Conservation (phyloP, 176 grass and related monocot species). For the Oryza officinalis region DNA sequence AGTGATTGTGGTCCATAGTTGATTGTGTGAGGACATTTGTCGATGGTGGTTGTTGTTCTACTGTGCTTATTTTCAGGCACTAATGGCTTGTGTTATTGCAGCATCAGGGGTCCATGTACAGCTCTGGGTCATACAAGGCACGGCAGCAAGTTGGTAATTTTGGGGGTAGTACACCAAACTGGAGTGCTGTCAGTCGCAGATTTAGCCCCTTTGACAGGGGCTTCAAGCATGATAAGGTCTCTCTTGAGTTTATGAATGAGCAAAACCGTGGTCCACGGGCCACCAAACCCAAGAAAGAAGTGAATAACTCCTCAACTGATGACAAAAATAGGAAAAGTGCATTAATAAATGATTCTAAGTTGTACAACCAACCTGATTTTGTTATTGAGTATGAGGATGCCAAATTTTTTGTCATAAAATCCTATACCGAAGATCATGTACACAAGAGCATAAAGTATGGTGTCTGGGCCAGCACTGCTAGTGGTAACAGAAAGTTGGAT, state of each 20-base stretch:
- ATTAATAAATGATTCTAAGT: constrained; percentile 7
- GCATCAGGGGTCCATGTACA: constrained; percentile 32
- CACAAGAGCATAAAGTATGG: constrained; percentile 53
- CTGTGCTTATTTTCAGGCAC: background rate
- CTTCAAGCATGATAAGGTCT: constrained; percentile 32
- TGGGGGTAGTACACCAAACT: constrained; percentile 4
- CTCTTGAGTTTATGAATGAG: constrained; percentile 43
- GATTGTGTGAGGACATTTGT: background rate
- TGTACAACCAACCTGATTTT: constrained; percentile 47
- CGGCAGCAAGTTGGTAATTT: constrained; percentile 21
- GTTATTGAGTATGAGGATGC: constrained; percentile 36
- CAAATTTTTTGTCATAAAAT: constrained; percentile 55
- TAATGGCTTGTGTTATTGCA: constrained; percentile 1
- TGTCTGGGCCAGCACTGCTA: constrained; percentile 50
- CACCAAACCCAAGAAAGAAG: constrained; percentile 30
- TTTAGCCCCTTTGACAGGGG: constrained; percentile 28
- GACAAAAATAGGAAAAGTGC: constrained; percentile 18
- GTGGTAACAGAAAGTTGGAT: constrained; percentile 51
- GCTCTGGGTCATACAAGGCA: constrained; percentile 29
- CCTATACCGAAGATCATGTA: constrained; percentile 49
- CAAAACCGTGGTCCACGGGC: constrained; percentile 40
- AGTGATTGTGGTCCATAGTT: background rate
- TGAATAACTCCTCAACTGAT: constrained; percentile 16
- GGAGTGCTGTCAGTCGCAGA: background rate
- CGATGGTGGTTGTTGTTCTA: background rate